phyloP scores from a whole-genome alignment of 2,329 filamentous ascomycete species.

The Blastomyces silverae region DNA sequence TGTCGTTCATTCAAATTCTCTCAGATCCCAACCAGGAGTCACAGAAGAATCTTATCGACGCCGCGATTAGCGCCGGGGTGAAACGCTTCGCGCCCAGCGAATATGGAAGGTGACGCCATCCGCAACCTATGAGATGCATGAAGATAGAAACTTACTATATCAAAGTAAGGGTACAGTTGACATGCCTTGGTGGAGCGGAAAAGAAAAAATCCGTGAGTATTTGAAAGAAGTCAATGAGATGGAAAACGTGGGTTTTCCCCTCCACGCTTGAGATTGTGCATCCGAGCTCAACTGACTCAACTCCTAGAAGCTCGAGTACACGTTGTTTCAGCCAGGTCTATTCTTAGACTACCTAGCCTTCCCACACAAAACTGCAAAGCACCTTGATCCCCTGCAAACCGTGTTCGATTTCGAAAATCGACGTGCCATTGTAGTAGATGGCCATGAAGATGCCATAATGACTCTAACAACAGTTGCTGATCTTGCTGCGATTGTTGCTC shows the following conservation, averaged over 20 bases:
- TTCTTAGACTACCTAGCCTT: slow-evolving; percentile 52
- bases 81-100: slow-evolving; percentile 39
- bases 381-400: slow-evolving; percentile 35
- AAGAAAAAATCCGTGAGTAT: slow-evolving; percentile 46
- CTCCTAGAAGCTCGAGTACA: slow-evolving; percentile 49
- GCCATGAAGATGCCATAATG: slow-evolving; percentile 27
- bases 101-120: slow-evolving; percentile 21
- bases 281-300: background rate
- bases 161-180: slow-evolving; percentile 27
- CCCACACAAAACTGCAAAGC: slow-evolving; percentile 31
- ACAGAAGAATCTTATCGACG: slow-evolving; percentile 38
- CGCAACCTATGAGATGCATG: background rate
- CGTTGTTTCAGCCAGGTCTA: slow-evolving; percentile 49
- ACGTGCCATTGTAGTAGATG: slow-evolving; percentile 29
- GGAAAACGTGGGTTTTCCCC: slow-evolving; percentile 32
- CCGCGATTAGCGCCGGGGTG: slow-evolving; percentile 34
- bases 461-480: slow-evolving; percentile 34
- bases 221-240: slow-evolving; percentile 47
- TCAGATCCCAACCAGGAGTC: slow-evolving; percentile 20
- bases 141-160: background rate
- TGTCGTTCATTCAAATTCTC: slow-evolving; percentile 43
- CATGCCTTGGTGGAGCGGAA: slow-evolving; percentile 47
- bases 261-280: background rate
- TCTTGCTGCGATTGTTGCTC: slow-evolving; percentile 32
- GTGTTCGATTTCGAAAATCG: slow-evolving; percentile 33